phyloP scores from a whole-genome alignment of 1,139 yeast genomes.

The Meyerozyma sp. region DNA sequence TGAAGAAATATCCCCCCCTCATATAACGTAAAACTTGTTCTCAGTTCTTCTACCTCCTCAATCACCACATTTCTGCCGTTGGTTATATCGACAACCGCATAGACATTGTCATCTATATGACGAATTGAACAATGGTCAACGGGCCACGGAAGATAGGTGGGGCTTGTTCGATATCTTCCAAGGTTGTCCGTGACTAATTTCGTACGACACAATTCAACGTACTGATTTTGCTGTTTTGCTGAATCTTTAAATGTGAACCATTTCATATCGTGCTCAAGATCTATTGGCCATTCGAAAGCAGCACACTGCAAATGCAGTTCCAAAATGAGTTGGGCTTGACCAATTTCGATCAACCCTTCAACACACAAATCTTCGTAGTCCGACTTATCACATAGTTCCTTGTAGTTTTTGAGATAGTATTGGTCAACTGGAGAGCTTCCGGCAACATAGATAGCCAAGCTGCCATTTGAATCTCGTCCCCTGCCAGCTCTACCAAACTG shows the following conservation, averaged over 20 bases:
- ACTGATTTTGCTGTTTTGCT: conserved; percentile 14
- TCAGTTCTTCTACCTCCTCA: conserved; percentile 85
- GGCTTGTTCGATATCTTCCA: conserved; percentile 55
- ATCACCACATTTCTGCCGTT: conserved; percentile 67
- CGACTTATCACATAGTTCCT: conserved; percentile 45
- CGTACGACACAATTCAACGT: conserved; percentile 35
- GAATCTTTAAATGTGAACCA: conserved; percentile 44
- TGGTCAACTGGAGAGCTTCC: conserved; percentile 86
- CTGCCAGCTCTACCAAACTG: conserved; percentile 97
- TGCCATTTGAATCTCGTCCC: conserved; percentile 58
- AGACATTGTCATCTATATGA: conserved; percentile 72
- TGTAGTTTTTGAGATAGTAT: conserved; percentile 69
- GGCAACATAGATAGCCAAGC: conserved; percentile 74
- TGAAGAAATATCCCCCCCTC: conserved; percentile 95
- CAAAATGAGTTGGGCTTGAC: conserved; percentile 37
- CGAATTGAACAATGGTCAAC: conserved; percentile 68
- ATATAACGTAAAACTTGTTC: conserved; percentile 86
- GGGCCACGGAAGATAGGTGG: conserved; percentile 76
- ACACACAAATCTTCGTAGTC: conserved; percentile 42
- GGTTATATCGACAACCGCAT: conserved; percentile 86
- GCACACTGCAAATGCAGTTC: conserved; percentile 94
- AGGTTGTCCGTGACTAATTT: conserved; percentile 42
- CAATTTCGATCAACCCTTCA: conserved; percentile 30
- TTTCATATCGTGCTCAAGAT: conserved; percentile 41
- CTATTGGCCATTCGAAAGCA: conserved; percentile 75